Base-by-base conservation (phyloP, 805 yeast genomes). In the Yamadazyma olivae region DNA sequence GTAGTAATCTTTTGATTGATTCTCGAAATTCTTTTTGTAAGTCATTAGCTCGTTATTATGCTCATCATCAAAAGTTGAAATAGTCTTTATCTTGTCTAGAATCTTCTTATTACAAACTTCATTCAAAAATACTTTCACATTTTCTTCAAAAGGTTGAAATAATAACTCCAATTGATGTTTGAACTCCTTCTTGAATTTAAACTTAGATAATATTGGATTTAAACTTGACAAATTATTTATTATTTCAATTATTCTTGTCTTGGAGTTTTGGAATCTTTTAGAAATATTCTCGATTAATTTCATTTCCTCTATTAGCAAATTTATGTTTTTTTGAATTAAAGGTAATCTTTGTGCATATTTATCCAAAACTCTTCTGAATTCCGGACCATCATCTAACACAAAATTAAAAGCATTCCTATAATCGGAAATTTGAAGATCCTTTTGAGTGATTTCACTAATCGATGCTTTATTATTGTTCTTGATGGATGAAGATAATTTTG, bases 351-450 rank as follows among this genome's bases (percentile, higher is more conserved):
- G 39, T 41, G 67, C 72, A 39, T 62, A 60, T n/a, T 43, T 47
- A 6, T 43, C 44, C 27, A 68, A 50, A 4, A 57, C 40, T 15
- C 48, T 57, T 18, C 74, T 44, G 35, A 67, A 67, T 32, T 65
- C 70, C 4, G 74, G 74, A 0, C 74, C 74, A 43, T 68, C 74
- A 30, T 66, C 68, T 13, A 64, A 49, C 24, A 50, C 54, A 38
- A 66, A 65, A 22, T 44, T 52, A 38, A 64, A 67, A 4, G 53
- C 64, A 24, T 44, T 51, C 30, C 59, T 51, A 35, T 52, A 56
- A 20, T 59, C 57, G 3, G 43, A 26, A 3, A 45, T 30, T 24
- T 31, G 34, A 17, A 42, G 29, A 17, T 27, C 30, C 7, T 18
- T 21, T 15, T 23, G 19, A 3, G 13, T 6, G 17, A 19, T 6